A percentile compares a stretch with the other conserved stretches of the same genome.
Evolutionary conservation across 2,329 filamentous ascomycete species (phyloP).

Genomic region (Sporothrix mexicana): DNA sequence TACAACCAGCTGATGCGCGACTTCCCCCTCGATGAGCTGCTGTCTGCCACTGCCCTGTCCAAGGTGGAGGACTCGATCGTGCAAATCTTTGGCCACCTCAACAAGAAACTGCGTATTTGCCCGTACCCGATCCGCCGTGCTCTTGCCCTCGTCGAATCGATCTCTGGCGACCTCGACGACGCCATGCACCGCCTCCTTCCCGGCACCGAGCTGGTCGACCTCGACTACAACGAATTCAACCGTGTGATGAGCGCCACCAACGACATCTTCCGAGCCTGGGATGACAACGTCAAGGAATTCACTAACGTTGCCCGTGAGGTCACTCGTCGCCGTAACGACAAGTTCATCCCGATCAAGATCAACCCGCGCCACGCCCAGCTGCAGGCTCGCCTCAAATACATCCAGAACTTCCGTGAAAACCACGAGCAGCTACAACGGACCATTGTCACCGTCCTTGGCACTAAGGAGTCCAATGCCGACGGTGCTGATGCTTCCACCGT

Average conservation of each 20-base stretch:
- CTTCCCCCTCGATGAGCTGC: constrained; percentile 91
- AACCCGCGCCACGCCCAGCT: constrained; percentile 84
- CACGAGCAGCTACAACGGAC: constrained; percentile 97
- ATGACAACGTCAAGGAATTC: constrained; percentile 96
- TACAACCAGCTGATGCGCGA: constrained; percentile 99
- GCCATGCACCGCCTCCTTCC: constrained; percentile 85
- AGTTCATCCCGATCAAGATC: constrained; percentile 99
- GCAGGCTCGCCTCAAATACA: constrained; percentile 89
- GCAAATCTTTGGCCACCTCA: constrained; percentile 91
- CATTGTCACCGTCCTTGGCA: constrained; percentile 94
- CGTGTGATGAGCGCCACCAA: constrained; percentile 82
- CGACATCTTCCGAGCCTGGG: constrained; percentile 89
- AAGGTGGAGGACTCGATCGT: constrained; percentile 89
- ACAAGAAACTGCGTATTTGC: constrained; percentile 96
- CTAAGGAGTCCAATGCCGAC: constrained; percentile 59
- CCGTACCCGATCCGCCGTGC: constrained; percentile 93
- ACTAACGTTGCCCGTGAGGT: constrained; percentile 97
- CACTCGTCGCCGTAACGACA: constrained; percentile 89
- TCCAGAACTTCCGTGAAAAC: constrained; percentile 92
- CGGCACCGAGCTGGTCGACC: constrained; percentile 85
- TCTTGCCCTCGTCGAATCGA: constrained; percentile 92
- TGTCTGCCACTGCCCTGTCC: constrained; percentile 85
- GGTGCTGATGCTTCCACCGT: constrained; percentile 64
- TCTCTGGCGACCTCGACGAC: constrained; percentile 89
- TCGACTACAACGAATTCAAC: constrained; percentile 90